phyloP scores from a whole-genome alignment of 306 rosid species.

The Amphicarpaea edgeworthii region DNA sequence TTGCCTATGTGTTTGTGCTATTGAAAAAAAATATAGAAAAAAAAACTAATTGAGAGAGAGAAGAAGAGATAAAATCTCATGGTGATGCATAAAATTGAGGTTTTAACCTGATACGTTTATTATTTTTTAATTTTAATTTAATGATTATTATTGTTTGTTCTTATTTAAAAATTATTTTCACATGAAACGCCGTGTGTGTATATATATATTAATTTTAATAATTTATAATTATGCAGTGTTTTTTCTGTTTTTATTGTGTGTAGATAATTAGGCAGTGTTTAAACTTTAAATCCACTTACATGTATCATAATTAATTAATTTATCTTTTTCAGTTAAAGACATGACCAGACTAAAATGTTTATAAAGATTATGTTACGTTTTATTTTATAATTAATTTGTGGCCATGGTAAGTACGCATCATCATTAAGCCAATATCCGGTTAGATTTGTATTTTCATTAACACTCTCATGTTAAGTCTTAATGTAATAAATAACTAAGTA shows the following conservation, averaged over 20 bases:
- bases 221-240: neutral
- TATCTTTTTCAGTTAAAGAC: neutral
- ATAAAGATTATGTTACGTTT: neutral
- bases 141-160: no score
- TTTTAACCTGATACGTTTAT: no score
- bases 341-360: neutral
- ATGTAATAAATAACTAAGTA: no score
- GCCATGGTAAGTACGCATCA: neutral
- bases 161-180: no score
- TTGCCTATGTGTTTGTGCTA: no score
- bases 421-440: neutral
- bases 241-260: neutral
- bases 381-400: slow-evolving; percentile 2
- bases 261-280: neutral
- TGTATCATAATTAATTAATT: neutral
- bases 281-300: neutral
- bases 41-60: no score
- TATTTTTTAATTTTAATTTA: no score
- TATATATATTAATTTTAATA: no score
- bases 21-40: no score
- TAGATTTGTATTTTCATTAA: neutral
- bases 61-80: no score
- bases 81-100: no score
- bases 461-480: neutral
- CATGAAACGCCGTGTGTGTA: no score